Conservation (phyloP, 352 stramenopile species). For the Globisporangium yorkense region DNA sequence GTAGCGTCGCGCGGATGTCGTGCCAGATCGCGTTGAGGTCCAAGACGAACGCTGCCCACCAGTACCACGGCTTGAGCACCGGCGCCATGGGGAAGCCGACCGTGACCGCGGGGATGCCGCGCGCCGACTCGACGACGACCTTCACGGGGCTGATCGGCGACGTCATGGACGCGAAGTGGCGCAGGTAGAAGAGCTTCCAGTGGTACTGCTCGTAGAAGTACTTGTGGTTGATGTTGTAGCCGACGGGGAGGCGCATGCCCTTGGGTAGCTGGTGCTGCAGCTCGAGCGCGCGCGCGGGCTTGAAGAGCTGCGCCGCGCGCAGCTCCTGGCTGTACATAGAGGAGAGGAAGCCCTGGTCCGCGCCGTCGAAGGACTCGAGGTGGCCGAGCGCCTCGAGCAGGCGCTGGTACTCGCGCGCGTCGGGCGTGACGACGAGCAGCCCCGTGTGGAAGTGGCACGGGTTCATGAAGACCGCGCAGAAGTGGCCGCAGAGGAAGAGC, state of each 20-base stretch:
- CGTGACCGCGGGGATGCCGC: constrained; percentile 68
- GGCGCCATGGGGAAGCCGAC: constrained; percentile 85
- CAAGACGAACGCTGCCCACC: constrained; percentile 80
- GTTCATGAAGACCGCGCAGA: constrained; percentile 90
- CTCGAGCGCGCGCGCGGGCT: constrained; percentile 28
- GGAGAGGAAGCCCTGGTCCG: constrained; percentile 84
- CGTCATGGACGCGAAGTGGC: constrained; percentile 84
- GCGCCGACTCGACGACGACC: constrained; percentile 79
- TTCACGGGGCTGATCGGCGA: constrained; percentile 80
- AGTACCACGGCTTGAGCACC: constrained; percentile 87
- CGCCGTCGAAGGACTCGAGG: constrained; percentile 71
- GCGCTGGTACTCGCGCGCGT: constrained; percentile 60
- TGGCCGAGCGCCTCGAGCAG: constrained; percentile 55
- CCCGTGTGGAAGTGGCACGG: constrained; percentile 89
- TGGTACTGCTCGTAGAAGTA: constrained; percentile 88
- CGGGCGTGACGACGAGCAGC: constrained; percentile 76
- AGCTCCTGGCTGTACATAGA: constrained; percentile 84
- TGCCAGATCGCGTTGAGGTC: constrained; percentile 82
- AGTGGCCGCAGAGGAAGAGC: constrained; percentile 81
- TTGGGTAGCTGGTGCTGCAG: constrained; percentile 28
- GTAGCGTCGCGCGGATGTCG: constrained; percentile 74
- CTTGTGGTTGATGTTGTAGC: constrained; percentile 91
- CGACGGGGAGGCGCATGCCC: constrained; percentile 77
- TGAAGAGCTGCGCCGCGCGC: constrained; percentile 68
- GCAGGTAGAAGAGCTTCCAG: constrained; percentile 84